Evolutionary conservation across 148 eudicot genomes (phyloP).

Genomic region (Persicaria maculosa): DNA sequence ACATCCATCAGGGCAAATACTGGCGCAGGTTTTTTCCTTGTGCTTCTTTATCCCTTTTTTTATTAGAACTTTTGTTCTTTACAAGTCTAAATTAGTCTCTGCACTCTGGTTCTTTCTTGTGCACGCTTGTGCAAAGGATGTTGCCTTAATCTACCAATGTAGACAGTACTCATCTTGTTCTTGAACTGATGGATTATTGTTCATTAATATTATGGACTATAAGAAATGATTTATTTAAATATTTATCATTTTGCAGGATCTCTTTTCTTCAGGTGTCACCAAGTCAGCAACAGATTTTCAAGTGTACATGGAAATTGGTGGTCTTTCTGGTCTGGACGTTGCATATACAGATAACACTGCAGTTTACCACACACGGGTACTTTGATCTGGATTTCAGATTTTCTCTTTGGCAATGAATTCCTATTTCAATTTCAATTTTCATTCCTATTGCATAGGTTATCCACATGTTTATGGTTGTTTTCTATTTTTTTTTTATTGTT

Average conservation of each 20-base stretch:
- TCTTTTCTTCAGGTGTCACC: conserved; percentile 74
- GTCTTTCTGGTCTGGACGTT: conserved; percentile 97
- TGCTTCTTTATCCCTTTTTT: not conserved
- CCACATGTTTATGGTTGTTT: too few species aligned
- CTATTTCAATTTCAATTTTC: not conserved
- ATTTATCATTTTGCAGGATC: conserved; percentile 55
- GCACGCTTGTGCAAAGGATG: not conserved
- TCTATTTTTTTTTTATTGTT: too few species aligned
- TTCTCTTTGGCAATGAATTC: not conserved
- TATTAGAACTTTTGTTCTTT: not conserved
- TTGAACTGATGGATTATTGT: not conserved
- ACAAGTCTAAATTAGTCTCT: not conserved
- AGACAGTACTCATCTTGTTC: not conserved
- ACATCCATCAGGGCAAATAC: conserved; percentile 74
- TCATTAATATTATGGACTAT: not conserved
- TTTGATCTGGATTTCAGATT: not conserved
- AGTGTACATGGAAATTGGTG: conserved; percentile 81
- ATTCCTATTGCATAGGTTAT: too few species aligned
- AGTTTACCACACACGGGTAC: conserved; percentile 96
- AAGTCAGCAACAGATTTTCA: conserved; percentile 97
- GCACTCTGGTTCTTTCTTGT: not conserved
- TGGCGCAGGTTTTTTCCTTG: conserved; percentile 51
- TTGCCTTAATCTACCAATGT: not conserved
- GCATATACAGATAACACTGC: conserved; percentile 80
- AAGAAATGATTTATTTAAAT: conserved; percentile 13